These are phyloP conservation scores for Hibiscus syriacus DNA, from an alignment of 345 rosid species.

Conservation along the genomic window DNA sequence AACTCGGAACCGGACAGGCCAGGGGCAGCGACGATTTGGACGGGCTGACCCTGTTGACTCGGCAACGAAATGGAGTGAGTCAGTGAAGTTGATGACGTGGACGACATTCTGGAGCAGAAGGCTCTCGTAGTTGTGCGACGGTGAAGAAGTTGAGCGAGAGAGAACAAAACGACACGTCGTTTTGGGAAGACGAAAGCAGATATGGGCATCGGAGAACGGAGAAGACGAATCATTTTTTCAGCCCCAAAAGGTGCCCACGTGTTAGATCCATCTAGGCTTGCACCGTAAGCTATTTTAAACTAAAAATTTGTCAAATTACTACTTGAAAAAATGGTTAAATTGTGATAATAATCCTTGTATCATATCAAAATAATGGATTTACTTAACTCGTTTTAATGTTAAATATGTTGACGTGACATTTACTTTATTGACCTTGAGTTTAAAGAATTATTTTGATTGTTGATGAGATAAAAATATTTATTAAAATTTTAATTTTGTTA, in stretches of 20 bases:
- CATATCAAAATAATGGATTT: too few relatives aligned
- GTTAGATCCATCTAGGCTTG: neutral
- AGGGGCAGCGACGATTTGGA: slow-evolving; percentile 44
- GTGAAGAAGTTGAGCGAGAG: slow-evolving; percentile 14
- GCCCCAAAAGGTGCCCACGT: neutral
- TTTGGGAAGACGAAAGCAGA: slow-evolving; percentile 21
- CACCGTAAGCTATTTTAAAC: neutral
- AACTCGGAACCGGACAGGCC: slow-evolving; percentile 66
- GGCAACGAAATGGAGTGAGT: slow-evolving; percentile 41
- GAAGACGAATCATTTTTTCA: too few relatives aligned
- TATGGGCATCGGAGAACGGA: too few relatives aligned
- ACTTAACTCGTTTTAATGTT: too few relatives aligned
- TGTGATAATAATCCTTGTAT: too few relatives aligned
- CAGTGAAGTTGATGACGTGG: slow-evolving; percentile 22
- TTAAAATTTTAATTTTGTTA: too few relatives aligned
- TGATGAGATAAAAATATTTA: too few relatives aligned
- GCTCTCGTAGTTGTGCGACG: neutral
- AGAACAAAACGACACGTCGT: slow-evolving; percentile 11
- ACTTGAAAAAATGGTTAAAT: too few relatives aligned
- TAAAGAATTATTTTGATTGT: too few relatives aligned
- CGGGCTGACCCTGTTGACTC: slow-evolving; percentile 51
- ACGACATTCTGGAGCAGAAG: slow-evolving; percentile 31
- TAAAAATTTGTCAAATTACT: too few relatives aligned
- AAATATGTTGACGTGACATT: too few relatives aligned
- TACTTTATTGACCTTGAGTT: too few relatives aligned